Conservation (phyloP, 2,329 filamentous ascomycete species). For the Massarina eburnea region DNA sequence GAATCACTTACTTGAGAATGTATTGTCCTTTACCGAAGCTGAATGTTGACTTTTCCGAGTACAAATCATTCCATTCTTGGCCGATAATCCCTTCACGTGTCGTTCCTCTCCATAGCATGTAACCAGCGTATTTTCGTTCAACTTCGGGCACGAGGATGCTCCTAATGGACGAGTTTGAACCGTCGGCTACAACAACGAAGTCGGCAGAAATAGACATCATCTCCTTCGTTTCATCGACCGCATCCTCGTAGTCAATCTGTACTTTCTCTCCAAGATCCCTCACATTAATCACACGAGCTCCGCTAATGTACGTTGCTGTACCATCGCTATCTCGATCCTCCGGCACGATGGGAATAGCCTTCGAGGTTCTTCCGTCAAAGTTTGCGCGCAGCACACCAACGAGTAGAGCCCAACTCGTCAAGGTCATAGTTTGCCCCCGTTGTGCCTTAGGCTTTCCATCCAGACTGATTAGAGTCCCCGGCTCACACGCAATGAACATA, state of each 20-base stretch:
- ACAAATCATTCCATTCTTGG: constrained; percentile 1
- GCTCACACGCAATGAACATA: background rate
- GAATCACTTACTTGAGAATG: constrained; percentile 3
- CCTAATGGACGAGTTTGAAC: constrained; percentile 9
- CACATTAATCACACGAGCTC: constrained; percentile 2
- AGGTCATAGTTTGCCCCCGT: background rate
- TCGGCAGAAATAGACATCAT: constrained; percentile 1
- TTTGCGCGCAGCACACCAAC: constrained; percentile 6
- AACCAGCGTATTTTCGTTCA: constrained; percentile 8
- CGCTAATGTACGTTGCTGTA: constrained; percentile 1
- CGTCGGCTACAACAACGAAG: constrained; percentile 12
- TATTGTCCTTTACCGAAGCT: constrained; percentile 4
- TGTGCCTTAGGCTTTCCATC: constrained; percentile 1
- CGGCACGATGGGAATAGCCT: constrained; percentile 7
- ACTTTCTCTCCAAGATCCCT: constrained; percentile 7
- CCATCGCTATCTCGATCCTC: background rate
- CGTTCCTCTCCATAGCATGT: constrained; percentile 12
- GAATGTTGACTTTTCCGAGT: constrained; percentile 1
- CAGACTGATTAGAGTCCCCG: background rate
- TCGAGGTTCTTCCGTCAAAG: constrained; percentile 9
- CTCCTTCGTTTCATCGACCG: background rate
- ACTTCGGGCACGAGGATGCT: constrained; percentile 4
- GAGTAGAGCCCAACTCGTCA: constrained; percentile 8
- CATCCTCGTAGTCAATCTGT: constrained; percentile 3
- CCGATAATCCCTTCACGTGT: constrained; percentile 1